phyloP scores from a whole-genome alignment of 257 asterid genomes.

The Capsicum baccatum region DNA sequence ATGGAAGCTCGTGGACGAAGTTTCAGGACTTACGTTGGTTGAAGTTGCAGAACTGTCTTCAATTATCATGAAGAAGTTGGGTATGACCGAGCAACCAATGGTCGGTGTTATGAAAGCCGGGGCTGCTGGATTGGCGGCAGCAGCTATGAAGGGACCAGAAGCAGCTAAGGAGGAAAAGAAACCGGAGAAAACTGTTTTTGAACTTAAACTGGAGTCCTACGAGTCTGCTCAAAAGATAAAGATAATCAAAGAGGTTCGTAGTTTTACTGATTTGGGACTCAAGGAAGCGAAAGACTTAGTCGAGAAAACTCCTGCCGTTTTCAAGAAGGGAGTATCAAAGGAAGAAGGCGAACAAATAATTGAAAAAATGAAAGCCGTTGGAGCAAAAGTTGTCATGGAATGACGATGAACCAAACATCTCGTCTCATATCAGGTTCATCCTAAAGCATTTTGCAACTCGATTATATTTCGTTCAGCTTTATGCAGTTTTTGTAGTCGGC shows the following conservation, averaged over 20 bases:
- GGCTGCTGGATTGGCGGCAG: conserved; percentile 52
- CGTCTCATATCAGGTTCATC: no score
- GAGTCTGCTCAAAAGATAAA: conserved; percentile 76
- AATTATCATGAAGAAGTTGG: conserved; percentile 52
- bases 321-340: conserved; percentile 52
- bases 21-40: conserved; percentile 68
- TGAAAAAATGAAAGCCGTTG: conserved; percentile 44
- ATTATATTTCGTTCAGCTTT: no score
- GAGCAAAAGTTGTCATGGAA: no score
- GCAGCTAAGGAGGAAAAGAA: conserved; percentile 59
- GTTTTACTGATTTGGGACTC: conserved; percentile 51
- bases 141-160: conserved; percentile 43
- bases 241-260: conserved; percentile 62
- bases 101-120: conserved; percentile 64
- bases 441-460: no score
- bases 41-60: conserved; percentile 64
- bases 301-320: conserved; percentile 52
- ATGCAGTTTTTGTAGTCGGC: no score
- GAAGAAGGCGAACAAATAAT: conserved; percentile 55
- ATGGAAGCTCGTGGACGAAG: conserved; percentile 84
- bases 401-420: no score
- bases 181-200: conserved; percentile 75
- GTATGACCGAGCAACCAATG: conserved; percentile 42
- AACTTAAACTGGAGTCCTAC: conserved; percentile 71
- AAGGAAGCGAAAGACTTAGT: conserved; percentile 57